These are phyloP conservation scores for Teratosphaeria pseudoeucalypti DNA, from an alignment of 2,329 filamentous ascomycete species.

Conservation along the genomic window DNA sequence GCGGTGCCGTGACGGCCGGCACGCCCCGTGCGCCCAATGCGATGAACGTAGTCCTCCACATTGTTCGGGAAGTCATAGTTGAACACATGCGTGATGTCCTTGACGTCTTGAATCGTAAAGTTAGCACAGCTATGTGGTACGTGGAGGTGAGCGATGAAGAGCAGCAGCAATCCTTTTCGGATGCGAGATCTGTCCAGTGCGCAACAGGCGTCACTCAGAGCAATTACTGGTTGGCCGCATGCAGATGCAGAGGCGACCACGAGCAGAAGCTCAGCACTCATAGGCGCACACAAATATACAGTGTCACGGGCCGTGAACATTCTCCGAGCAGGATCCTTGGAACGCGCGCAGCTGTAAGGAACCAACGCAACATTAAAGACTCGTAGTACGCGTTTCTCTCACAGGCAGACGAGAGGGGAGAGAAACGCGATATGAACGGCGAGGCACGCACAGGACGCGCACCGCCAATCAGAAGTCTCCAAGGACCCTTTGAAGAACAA, in stretches of 20 bases:
- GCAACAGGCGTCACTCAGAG: slow-evolving; percentile 20
- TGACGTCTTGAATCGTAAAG: slow-evolving; percentile 77
- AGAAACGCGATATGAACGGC: slow-evolving; percentile 58
- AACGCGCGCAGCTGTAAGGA: slow-evolving; percentile 57
- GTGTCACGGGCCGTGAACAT: slow-evolving; percentile 39
- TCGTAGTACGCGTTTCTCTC: slow-evolving; percentile 65
- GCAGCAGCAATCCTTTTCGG: slow-evolving; percentile 45
- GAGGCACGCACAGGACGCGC: slow-evolving; percentile 23
- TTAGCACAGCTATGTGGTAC: slow-evolving; percentile 51
- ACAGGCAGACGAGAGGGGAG: slow-evolving; percentile 70
- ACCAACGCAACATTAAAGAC: slow-evolving; percentile 50
- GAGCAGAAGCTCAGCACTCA: slow-evolving; percentile 14
- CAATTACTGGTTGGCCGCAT: slow-evolving; percentile 1
- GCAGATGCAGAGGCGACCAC: not conserved
- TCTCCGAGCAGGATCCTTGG: slow-evolving; percentile 59
- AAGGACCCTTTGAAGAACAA: slow-evolving; percentile 84
- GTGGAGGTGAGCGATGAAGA: slow-evolving; percentile 37
- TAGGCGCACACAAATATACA: slow-evolving; percentile 27
- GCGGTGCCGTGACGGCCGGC: slow-evolving; percentile 85
- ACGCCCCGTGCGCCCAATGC: slow-evolving; percentile 59
- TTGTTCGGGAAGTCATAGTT: slow-evolving; percentile 99
- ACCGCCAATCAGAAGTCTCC: slow-evolving; percentile 47
- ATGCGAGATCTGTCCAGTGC: slow-evolving; percentile 30
- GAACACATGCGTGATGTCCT: slow-evolving; percentile 99
- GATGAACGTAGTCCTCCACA: slow-evolving; percentile 60